Percentiles rank a stretch among this genome's conserved stretches.
Conservation (phyloP, 2,329 filamentous ascomycete species). For the Verticillium nubilum region DNA sequence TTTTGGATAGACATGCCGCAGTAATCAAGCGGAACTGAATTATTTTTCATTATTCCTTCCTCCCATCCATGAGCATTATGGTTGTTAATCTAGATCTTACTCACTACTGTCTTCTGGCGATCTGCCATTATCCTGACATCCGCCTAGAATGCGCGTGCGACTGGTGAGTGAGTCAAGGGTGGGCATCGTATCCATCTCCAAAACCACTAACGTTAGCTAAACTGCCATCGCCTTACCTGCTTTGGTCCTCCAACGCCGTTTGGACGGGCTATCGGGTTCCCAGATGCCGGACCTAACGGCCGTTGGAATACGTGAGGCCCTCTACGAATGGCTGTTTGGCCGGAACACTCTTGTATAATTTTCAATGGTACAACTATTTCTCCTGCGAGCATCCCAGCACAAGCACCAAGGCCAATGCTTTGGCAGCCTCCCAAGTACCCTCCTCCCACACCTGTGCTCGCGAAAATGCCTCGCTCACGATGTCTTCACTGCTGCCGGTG, state of each 20-base stretch:
- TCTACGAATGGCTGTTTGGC: background rate
- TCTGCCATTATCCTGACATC: background rate
- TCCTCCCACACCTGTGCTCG: background rate
- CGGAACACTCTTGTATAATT: background rate
- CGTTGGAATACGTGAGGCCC: background rate
- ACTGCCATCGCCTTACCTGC: too few relatives aligned
- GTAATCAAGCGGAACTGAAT: background rate
- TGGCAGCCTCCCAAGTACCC: background rate
- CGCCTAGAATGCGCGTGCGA: too few relatives aligned
- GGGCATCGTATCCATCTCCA: too few relatives aligned
- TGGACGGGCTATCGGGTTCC: background rate
- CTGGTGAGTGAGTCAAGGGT: too few relatives aligned
- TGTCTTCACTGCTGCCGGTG: background rate
- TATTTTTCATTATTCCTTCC: background rate
- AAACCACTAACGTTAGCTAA: too few relatives aligned
- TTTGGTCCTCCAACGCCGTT: too few relatives aligned
- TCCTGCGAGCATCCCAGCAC: background rate
- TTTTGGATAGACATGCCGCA: background rate
- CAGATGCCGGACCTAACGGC: background rate
- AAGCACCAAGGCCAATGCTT: background rate
- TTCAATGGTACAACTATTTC: background rate
- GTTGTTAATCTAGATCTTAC: background rate
- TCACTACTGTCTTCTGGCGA: background rate
- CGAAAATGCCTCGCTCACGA: too few relatives aligned
- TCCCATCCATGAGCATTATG: background rate